These are phyloP conservation scores for Linnemannia hyalina DNA, from an alignment of 192 early-diverging fungal genomes.

Conservation along the genomic window DNA sequence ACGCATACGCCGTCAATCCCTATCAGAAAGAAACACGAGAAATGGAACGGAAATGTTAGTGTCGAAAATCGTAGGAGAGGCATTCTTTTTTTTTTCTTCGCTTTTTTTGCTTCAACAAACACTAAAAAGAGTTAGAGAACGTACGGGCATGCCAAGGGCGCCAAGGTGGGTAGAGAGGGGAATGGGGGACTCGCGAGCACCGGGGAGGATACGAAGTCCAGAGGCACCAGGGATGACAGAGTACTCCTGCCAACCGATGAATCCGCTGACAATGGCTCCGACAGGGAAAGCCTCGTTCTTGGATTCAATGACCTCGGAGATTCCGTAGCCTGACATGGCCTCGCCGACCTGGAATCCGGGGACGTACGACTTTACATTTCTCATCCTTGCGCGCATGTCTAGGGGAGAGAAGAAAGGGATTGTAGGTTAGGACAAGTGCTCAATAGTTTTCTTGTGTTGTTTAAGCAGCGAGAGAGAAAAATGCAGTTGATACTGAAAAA, in stretches of 20 bases:
- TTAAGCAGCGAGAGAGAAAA: slow-evolving; percentile 46
- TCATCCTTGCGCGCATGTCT: slow-evolving; percentile 54
- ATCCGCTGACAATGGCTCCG: slow-evolving; percentile 74
- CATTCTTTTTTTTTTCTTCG: neutral
- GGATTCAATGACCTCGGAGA: slow-evolving; percentile 79
- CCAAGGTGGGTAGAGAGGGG: slow-evolving; percentile 44
- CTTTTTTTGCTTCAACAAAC: neutral
- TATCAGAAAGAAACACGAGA: neutral
- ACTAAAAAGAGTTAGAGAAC: neutral
- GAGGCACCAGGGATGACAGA: slow-evolving; percentile 32
- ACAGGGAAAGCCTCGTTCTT: slow-evolving; percentile 67
- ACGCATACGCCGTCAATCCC: slow-evolving; percentile 59
- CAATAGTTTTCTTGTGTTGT: neutral
- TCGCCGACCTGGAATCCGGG: slow-evolving; percentile 59
- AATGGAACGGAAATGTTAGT: neutral
- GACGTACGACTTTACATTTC: slow-evolving; percentile 32
- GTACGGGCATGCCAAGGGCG: slow-evolving; percentile 56
- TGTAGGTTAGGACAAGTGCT: too few relatives aligned
- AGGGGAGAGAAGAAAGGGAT: neutral
- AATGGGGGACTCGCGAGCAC: slow-evolving; percentile 26
- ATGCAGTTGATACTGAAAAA: neutral
- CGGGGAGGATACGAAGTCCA: slow-evolving; percentile 29
- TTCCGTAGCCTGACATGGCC: slow-evolving; percentile 71
- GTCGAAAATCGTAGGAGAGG: neutral
- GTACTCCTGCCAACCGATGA: slow-evolving; percentile 63